Base-by-base conservation (phyloP, 2,329 filamentous ascomycete genomes). In the Curvularia sp. region DNA sequence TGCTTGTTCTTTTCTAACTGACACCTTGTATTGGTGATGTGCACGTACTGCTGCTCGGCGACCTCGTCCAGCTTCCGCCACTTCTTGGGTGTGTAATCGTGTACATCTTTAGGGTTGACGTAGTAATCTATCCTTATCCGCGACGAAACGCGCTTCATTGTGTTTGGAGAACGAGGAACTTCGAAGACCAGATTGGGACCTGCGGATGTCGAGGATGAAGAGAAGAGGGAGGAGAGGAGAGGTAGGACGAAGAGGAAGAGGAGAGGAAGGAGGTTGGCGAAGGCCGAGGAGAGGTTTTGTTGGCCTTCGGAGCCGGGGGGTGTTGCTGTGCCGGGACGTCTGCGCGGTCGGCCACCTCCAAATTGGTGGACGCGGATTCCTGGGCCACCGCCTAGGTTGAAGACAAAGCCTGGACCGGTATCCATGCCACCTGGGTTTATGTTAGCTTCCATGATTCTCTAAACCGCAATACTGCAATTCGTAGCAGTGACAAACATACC, bases 281-380 rank as follows among this genome's bases (percentile, higher is more conserved):
- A 75, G 65, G 86, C 68, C 30, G 61, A 70, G 78, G 76, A 49
- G 82, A 84, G 49, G 84, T 82, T 46, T 81, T 81, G 61, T 82
- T 78, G 61, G 81, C 76, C 69, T 81, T 82, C 72, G 79, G 79
- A 62, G 81, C 79, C 67, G 78, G 83, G 60, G 80, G 83, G 64
- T 84, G 86, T 71, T 85, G 87, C 74, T 18, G 72, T 77, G n/a
- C 59, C 61, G 20, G 93, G 93, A 72, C 95, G 85, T 78, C 89
- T 84, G 68, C 92, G 86, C 24, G 93, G 92, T 54, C 86, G 84
- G 5, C 82, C 85, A 53, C 95, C 94, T 68, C 93, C 94, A 77
- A 99, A 98, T 75, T 97, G 94, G 77, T 98, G 95, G 61, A 99
- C 92, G 60, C 94, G 88, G 69, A 99, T 88, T 20, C 93, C 94